phyloP scores from a whole-genome alignment of 768 basidiomycete species.

The Suillus spraguei region DNA sequence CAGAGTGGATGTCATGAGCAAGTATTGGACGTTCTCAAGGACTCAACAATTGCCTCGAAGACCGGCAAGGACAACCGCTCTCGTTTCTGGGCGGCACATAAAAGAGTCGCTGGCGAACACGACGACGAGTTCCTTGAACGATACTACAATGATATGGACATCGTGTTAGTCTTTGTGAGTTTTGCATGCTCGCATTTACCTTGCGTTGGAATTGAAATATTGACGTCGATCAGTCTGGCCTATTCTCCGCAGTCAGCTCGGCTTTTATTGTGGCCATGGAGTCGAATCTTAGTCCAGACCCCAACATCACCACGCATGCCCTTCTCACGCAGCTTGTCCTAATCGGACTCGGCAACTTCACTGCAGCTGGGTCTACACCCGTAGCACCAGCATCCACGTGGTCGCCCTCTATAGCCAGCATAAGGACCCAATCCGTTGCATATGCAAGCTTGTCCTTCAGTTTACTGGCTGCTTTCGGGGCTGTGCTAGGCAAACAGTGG shows the following conservation, averaged over 20 bases:
- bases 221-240: constrained; percentile 10
- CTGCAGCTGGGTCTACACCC: neutral
- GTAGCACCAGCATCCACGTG: constrained; percentile 2
- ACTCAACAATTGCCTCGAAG: neutral
- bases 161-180: constrained; percentile 25
- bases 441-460: constrained; percentile 16
- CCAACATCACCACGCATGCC: neutral
- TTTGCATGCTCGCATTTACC: neutral
- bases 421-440: constrained; percentile 10
- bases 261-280: constrained; percentile 16
- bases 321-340: no score
- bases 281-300: constrained; percentile 13
- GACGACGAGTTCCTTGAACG: constrained; percentile 20
- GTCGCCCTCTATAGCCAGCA: neutral
- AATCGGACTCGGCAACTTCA: no score
- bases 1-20: neutral
- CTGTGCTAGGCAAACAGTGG: no score
- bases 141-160: constrained; percentile 19
- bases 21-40: neutral
- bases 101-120: constrained; percentile 16
- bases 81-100: constrained; percentile 17
- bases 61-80: neutral
- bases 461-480: neutral
- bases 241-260: constrained; percentile 17
- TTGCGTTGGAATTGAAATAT: neutral